A percentile compares a stretch with the other conserved stretches of the same genome.
Conservation (phyloP, 2,329 filamentous ascomycete genomes). For the Aspergillus sp. region DNA sequence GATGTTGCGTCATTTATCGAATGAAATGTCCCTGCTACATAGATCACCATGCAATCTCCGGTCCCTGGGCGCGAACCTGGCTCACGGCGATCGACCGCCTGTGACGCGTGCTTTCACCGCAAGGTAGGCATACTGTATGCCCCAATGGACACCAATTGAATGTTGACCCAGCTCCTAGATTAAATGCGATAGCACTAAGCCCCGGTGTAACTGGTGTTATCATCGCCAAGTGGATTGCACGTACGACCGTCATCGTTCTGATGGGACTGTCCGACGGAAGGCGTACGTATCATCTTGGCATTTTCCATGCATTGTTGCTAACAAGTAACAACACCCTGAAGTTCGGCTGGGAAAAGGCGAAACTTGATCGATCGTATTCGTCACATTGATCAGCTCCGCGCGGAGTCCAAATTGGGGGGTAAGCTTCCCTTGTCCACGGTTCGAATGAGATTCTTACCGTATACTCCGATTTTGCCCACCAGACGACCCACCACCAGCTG, state of each 20-base stretch:
- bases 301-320: background rate
- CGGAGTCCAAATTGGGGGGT: background rate
- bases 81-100: background rate
- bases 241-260: background rate
- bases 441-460: background rate
- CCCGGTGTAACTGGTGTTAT: background rate
- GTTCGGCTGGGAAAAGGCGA: background rate
- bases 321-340: background rate
- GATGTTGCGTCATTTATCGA: background rate
- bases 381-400: background rate
- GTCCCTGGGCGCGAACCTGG: background rate
- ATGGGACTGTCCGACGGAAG: background rate
- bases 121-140: background rate
- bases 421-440: background rate
- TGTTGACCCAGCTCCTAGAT: background rate
- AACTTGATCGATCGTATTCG: background rate
- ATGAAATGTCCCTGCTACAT: background rate
- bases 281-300: background rate
- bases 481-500: background rate
- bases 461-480: background rate
- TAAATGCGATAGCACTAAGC: background rate
- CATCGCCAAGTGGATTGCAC: background rate
- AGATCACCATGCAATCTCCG: background rate
- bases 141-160: background rate
- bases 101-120: background rate